Conservation (phyloP, 1,284 basidiomycete species). For the Apiotrichum brassicae region DNA sequence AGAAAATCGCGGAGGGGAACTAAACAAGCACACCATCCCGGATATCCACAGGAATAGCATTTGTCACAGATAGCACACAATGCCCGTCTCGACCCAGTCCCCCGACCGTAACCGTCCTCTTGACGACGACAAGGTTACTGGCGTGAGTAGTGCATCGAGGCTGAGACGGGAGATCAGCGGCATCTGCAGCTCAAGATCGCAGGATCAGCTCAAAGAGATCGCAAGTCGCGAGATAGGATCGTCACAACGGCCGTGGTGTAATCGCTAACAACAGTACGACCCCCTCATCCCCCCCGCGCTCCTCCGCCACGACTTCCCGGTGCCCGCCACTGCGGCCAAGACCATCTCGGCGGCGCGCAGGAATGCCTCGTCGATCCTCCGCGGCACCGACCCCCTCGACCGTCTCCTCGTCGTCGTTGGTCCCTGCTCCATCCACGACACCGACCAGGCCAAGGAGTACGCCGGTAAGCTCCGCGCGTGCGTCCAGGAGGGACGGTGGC, state of each 20-base stretch:
- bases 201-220: too few relatives aligned
- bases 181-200: not conserved
- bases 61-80: too few relatives aligned
- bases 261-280: conserved; percentile 68
- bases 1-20: too few relatives aligned
- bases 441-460: conserved; percentile 85
- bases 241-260: not conserved
- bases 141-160: conserved; percentile 34
- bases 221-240: not conserved
- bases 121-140: conserved; percentile 42
- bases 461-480: conserved; percentile 65
- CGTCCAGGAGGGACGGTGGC: conserved; percentile 57
- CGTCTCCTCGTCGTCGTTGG: conserved; percentile 85
- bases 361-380: conserved; percentile 67
- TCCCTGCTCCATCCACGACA: conserved; percentile 91
- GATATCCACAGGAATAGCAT: too few relatives aligned
- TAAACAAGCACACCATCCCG: too few relatives aligned
- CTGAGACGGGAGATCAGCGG: too few relatives aligned
- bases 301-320: conserved; percentile 72
- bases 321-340: conserved; percentile 45
- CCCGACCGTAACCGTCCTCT: conserved; percentile 37
- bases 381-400: conserved; percentile 65
- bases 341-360: conserved; percentile 75
- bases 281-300: conserved; percentile 86
- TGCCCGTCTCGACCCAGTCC: conserved; percentile 35